Evolutionary conservation across 768 basidiomycete species (phyloP).

Genomic region (Saitozyma podzolica): DNA sequence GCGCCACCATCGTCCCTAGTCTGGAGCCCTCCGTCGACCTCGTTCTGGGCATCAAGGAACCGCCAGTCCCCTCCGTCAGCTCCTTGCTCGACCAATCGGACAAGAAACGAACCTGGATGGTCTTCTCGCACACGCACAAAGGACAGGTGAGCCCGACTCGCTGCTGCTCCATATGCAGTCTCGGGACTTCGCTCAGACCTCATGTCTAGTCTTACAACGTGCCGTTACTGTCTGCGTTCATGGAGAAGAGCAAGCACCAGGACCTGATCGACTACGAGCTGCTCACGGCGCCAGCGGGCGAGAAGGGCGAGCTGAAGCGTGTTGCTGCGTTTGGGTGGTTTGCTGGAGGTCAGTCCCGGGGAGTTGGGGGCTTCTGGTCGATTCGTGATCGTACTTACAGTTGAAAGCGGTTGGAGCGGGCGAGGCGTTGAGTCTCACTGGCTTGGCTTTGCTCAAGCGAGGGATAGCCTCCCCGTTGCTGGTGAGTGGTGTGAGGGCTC

Average conservation of each 20-base stretch:
- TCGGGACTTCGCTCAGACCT: neutral
- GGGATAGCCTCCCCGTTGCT: conserved; percentile 82
- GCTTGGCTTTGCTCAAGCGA: conserved; percentile 72
- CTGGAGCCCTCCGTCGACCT: conserved; percentile 66
- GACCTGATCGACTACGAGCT: conserved; percentile 82
- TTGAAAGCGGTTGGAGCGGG: conserved; percentile 73
- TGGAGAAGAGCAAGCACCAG: conserved; percentile 26
- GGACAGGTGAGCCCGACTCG: conserved; percentile 38
- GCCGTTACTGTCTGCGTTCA: conserved; percentile 62
- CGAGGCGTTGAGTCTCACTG: conserved; percentile 75
- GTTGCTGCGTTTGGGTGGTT: conserved; percentile 90
- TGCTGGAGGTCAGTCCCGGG: conserved; percentile 68
- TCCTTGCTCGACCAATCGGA: conserved; percentile 50
- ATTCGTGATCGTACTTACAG: neutral
- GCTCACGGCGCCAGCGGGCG: conserved; percentile 59
- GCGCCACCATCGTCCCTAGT: conserved; percentile 65
- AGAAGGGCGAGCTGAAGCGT: conserved; percentile 48
- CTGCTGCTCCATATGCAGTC: neutral
- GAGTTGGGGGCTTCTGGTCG: neutral
- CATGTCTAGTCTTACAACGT: conserved; percentile 70
- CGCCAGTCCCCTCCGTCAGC: conserved; percentile 65
- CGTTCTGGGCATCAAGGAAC: conserved; percentile 85
- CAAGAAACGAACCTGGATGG: conserved; percentile 70
- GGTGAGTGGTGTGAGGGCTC: conserved; percentile 56
- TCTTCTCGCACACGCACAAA: conserved; percentile 91